phyloP scores from a whole-genome alignment of 257 asterid species.

The Henckelia pumila region DNA sequence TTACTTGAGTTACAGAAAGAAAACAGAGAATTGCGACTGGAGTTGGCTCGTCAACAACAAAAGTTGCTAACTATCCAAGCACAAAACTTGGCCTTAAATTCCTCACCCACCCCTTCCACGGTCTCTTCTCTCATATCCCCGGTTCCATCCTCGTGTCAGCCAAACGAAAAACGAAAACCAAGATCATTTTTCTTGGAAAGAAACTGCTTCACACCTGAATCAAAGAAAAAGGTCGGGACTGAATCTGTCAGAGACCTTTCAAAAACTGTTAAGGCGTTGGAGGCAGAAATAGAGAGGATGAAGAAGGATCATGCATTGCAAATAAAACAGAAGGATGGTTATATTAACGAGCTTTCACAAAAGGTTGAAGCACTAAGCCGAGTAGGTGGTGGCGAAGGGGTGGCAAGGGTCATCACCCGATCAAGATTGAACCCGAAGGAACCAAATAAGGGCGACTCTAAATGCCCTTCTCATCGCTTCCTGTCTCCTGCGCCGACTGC shows the following conservation, averaged over 20 bases:
- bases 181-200: conserved; percentile 43
- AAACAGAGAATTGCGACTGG: conserved; percentile 52
- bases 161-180: conserved; percentile 36
- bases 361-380: conserved; percentile 38
- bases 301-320: conserved; percentile 51
- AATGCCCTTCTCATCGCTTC: conserved; percentile 42
- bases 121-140: conserved; percentile 42
- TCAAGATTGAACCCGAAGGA: conserved; percentile 35
- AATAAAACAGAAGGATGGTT: conserved; percentile 46
- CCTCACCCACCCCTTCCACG: conserved; percentile 45
- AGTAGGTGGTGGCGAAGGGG: conserved; percentile 26
- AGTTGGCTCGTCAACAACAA: conserved; percentile 56
- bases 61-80: conserved; percentile 51
- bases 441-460: conserved; percentile 35
- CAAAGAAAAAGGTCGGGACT: conserved; percentile 40
- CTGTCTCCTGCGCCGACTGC: conserved; percentile 57
- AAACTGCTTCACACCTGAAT: conserved; percentile 56
- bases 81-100: conserved; percentile 52
- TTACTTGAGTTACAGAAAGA: conserved; percentile 62
- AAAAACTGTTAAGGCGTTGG: conserved; percentile 41
- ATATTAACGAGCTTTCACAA: conserved; percentile 41
- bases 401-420: conserved; percentile 34
- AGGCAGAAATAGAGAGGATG: conserved; percentile 51
- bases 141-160: conserved; percentile 36
- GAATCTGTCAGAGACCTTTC: conserved; percentile 33